Evolutionary conservation across 2,329 filamentous ascomycete genomes (phyloP).

Genomic region (Diaporthe caulivora): DNA sequence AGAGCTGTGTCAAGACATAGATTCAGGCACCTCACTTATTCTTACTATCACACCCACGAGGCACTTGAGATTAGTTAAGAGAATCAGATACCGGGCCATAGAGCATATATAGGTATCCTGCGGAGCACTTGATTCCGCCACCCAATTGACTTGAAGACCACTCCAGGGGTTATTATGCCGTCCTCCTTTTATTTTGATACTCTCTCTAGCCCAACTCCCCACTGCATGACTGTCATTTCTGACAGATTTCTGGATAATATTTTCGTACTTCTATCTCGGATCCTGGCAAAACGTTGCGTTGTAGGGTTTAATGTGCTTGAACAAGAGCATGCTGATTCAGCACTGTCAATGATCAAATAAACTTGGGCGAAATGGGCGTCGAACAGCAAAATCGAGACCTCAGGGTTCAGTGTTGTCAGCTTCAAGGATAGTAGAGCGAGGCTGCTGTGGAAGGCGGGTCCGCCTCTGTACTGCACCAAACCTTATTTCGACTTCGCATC

Average conservation of each 20-base stretch:
- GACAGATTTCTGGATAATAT: background rate
- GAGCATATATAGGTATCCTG: background rate
- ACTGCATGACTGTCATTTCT: background rate
- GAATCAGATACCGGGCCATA: background rate
- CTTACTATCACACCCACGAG: too few relatives aligned
- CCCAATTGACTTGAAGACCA: background rate
- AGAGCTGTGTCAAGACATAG: background rate
- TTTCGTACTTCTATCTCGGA: background rate
- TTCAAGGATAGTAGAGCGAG: slow-evolving; percentile 15
- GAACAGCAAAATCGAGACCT: too few relatives aligned
- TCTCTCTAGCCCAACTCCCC: background rate
- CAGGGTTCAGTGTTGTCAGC: slow-evolving; percentile 12
- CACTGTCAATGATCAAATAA: background rate
- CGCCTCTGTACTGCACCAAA: slow-evolving; percentile 16
- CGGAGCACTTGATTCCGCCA: background rate
- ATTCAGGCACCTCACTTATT: background rate
- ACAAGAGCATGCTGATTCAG: background rate
- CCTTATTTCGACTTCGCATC: slow-evolving; percentile 14
- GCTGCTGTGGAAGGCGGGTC: background rate
- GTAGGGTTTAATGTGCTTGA: background rate
- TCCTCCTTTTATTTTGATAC: background rate
- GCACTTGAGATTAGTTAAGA: too few relatives aligned
- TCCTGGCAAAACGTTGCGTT: background rate
- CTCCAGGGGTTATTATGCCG: background rate
- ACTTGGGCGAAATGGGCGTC: background rate